A percentile compares a stretch with the other conserved stretches of the same genome.
These are phyloP conservation scores for Tillandsia leiboldiana DNA, from an alignment of 176 grass and related monocot species.

Conservation along the genomic window DNA sequence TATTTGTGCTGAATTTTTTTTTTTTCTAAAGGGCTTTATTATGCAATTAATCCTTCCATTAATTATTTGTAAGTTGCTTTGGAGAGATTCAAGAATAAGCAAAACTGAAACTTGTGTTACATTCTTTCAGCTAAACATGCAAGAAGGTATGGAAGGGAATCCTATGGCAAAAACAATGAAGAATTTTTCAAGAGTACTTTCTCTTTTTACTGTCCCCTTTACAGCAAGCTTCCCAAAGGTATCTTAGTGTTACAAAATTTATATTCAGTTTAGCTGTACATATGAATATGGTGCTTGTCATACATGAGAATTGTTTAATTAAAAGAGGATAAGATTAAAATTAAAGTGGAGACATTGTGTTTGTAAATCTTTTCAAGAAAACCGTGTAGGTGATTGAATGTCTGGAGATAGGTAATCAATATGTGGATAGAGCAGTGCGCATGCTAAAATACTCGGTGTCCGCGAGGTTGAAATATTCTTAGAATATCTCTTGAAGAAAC, in stretches of 20 bases:
- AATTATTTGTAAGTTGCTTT: background rate
- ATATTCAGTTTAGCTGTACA: background rate
- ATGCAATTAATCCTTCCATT: background rate
- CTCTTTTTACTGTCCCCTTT: constrained; percentile 69
- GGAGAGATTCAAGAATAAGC: background rate
- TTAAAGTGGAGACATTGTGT: too few species aligned
- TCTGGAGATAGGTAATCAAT: too few species aligned
- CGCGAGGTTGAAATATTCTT: too few species aligned
- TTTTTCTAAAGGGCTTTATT: constrained; percentile 1
- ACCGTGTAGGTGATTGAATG: too few species aligned
- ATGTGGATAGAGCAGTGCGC: too few species aligned
- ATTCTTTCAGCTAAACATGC: constrained; percentile 70
- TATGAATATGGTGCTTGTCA: constrained; percentile 10
- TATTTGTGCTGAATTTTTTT: constrained; percentile 6
- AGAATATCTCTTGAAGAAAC: too few species aligned
- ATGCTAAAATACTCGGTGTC: too few species aligned
- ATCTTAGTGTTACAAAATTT: constrained; percentile 14
- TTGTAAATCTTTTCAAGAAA: too few species aligned
- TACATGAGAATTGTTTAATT: background rate
- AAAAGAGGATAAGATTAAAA: too few species aligned
- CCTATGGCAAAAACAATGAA: constrained; percentile 65
- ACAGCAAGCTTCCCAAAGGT: constrained; percentile 89
- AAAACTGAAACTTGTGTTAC: constrained; percentile 10
- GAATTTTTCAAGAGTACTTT: constrained; percentile 63
- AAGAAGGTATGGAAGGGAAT: constrained; percentile 89